Base-by-base conservation (phyloP, 2,329 filamentous ascomycete genomes). In the Trichoderma asperellum region DNA sequence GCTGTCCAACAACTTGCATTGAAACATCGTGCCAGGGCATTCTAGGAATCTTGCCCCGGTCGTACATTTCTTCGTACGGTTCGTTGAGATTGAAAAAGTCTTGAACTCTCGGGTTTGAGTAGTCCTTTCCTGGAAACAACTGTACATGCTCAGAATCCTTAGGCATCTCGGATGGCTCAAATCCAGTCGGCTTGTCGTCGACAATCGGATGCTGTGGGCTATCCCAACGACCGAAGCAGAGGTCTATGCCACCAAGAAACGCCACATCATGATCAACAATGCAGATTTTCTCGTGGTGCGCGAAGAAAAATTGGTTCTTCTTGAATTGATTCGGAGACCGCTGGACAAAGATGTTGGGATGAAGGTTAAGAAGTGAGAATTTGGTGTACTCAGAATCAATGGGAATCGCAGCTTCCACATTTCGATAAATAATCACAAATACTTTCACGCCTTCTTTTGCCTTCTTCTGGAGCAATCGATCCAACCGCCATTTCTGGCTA, bases 1-100 rank as follows among this genome's bases (percentile, higher is more conserved):
- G 96, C 78, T 98, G 96, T 4, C 96, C 96, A 55, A 98, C 94
- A 53, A 99, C 91, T 79, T 98, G 96, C 96, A 99, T 98, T 2
- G 91, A 89, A 71, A 99, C 94, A 79, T 99, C 96, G 76, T 99
- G 96, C 96, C 96, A 99, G 1, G 96, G 95, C 96, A 98, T 99
- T 71, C 96, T 86, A 1, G 96, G 94, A 21, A 95, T 88, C 77
- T 92, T 92, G 70, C 89, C 91, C 68, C 96, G 91, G 79, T 98
- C 93, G 76, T 98, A 99, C 96, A 98, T 98, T 80, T 99, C 96
- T 76, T 97, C 96, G 76, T 98, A 98, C 1, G 96, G 96, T 78
- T 96, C 93, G 77, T 96, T 91, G 32, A 99, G 87, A 69, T 90
- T 89, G 83, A 93, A 97, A 78, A 99, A 99, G 79, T 99, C 96